These are phyloP conservation scores for Pyrenula massariospora DNA, from an alignment of 495 filamentous ascomycete genomes.

Conservation along the genomic window DNA sequence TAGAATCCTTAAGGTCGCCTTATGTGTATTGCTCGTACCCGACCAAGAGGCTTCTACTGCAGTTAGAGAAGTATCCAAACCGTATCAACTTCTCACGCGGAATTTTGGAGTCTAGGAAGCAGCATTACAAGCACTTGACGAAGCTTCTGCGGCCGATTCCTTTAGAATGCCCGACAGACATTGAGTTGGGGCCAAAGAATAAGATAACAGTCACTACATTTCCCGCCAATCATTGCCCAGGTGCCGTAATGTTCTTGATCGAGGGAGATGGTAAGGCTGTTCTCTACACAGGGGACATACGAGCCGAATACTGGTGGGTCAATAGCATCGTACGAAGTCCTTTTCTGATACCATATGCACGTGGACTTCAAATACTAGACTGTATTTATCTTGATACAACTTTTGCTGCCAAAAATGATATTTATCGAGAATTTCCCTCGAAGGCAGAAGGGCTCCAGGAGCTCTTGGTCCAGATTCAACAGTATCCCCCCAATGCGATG, in stretches of 20 bases:
- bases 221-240: conserved; percentile 86
- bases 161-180: conserved; percentile 64
- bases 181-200: conserved; percentile 60
- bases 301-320: conserved; percentile 65
- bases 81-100: conserved; percentile 68
- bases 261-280: conserved; percentile 65
- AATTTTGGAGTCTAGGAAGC: conserved; percentile 58
- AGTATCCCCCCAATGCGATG: conserved; percentile 61
- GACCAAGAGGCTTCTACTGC: conserved; percentile 61
- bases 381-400: conserved; percentile 85
- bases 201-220: conserved; percentile 71
- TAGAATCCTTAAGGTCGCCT: conserved; percentile 63
- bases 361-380: conserved; percentile 54
- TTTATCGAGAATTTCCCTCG: conserved; percentile 38
- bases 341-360: conserved; percentile 60
- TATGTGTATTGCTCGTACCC: conserved; percentile 87
- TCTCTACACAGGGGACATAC: conserved; percentile 87
- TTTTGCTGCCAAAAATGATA: conserved; percentile 40
- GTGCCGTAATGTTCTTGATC: conserved; percentile 90
- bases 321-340: conserved; percentile 57
- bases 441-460: conserved; percentile 65
- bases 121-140: conserved; percentile 63
- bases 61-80: conserved; percentile 64
- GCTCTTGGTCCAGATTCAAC: conserved; percentile 53
- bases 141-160: conserved; percentile 72